phyloP scores from a whole-genome alignment of 2,329 filamentous ascomycete species.

The Paecilomyces niveus region DNA sequence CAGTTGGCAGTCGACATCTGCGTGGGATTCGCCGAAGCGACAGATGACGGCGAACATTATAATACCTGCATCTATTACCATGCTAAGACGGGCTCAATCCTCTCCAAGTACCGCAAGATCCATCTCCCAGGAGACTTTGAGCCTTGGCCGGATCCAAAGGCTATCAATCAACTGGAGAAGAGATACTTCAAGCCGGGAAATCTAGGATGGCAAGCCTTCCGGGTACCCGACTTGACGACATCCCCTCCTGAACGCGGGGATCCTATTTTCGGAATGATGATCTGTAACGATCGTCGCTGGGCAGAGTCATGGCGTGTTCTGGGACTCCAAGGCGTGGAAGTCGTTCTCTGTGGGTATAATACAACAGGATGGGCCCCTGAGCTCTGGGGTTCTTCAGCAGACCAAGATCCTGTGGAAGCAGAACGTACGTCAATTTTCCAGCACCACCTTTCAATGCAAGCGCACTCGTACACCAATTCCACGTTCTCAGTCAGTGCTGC shows the following conservation, averaged over 20 bases:
- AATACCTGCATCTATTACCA: conserved; percentile 50
- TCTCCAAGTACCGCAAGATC: conserved; percentile 50
- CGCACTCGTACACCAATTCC: conserved; percentile 47
- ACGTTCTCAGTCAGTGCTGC: conserved; percentile 45
- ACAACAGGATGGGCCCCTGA: conserved; percentile 44
- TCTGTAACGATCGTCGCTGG: conserved; percentile 52
- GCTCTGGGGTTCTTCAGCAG: conserved; percentile 35
- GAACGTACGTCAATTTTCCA: conserved; percentile 46
- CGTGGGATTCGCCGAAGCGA: conserved; percentile 48
- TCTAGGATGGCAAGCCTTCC: conserved; percentile 48
- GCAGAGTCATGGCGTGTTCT: conserved; percentile 47
- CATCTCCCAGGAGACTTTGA: conserved; percentile 50
- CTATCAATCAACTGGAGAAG: conserved; percentile 51
- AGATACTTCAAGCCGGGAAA: conserved; percentile 48
- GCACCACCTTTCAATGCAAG: conserved; percentile 45
- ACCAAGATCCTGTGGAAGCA: conserved; percentile 39
- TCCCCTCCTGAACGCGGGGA: conserved; percentile 34
- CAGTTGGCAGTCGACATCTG: conserved; percentile 44
- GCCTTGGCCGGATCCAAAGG: conserved; percentile 42
- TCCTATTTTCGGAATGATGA: conserved; percentile 49
- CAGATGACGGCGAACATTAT: conserved; percentile 39
- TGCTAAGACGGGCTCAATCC: conserved; percentile 31
- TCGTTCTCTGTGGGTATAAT: conserved; percentile 46
- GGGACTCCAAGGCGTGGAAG: conserved; percentile 45
- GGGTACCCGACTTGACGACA: conserved; percentile 41